Percentiles rank a stretch among this genome's conserved stretches.
phyloP scores from a whole-genome alignment of 1,284 basidiomycete genomes.

The Cutaneotrichosporon spelunceum region DNA sequence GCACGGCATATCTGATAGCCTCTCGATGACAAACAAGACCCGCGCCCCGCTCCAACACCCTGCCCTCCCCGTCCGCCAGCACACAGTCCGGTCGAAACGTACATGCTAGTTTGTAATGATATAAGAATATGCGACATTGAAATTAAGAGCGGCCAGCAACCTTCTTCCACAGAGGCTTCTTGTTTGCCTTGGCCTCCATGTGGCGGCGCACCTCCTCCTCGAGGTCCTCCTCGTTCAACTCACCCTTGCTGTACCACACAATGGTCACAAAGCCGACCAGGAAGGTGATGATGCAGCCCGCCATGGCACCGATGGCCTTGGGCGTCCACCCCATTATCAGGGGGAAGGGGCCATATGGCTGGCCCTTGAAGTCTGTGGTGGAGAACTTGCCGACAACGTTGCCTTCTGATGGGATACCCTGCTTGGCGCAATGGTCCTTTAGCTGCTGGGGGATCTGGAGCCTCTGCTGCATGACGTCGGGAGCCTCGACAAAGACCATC shows the following conservation, averaged over 20 bases:
- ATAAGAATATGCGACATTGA: background rate
- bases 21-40: background rate
- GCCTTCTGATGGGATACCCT: slow-evolving; percentile 62
- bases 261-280: slow-evolving; percentile 75
- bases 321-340: slow-evolving; percentile 64
- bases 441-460: slow-evolving; percentile 38
- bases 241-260: slow-evolving; percentile 74
- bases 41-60: background rate
- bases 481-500: slow-evolving; percentile 51
- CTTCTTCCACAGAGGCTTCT: slow-evolving; percentile 26
- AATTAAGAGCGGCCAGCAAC: slow-evolving; percentile 3
- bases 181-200: slow-evolving; percentile 61
- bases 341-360: slow-evolving; percentile 67
- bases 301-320: slow-evolving; percentile 77
- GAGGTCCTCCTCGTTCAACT: slow-evolving; percentile 69
- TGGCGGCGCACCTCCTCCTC: slow-evolving; percentile 63
- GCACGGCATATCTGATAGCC: background rate
- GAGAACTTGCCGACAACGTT: slow-evolving; percentile 58
- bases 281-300: slow-evolving; percentile 77
- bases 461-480: slow-evolving; percentile 45
- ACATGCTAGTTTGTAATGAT: slow-evolving; percentile 6
- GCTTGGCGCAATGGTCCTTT: slow-evolving; percentile 67
- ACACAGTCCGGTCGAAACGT: background rate
- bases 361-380: slow-evolving; percentile 52
- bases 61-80: too few species aligned